A percentile compares a stretch with the other conserved stretches of the same genome.
These are phyloP conservation scores for Incumbomyces lentus DNA, from an alignment of 2,329 filamentous ascomycete species.

Conservation along the genomic window DNA sequence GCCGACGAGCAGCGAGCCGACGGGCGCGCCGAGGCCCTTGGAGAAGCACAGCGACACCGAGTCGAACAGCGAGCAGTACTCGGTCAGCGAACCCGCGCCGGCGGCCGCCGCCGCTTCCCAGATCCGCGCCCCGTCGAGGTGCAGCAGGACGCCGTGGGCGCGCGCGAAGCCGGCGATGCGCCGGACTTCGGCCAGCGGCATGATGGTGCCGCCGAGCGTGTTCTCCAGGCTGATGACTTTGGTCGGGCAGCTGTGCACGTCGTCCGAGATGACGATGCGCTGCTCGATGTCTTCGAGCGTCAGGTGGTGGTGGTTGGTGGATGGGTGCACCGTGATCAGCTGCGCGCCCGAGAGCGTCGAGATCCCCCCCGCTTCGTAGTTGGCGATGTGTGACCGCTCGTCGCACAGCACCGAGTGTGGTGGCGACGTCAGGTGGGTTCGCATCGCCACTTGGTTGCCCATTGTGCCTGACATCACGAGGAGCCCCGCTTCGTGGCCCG, in stretches of 20 bases:
- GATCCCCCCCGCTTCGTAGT: constrained; percentile 56
- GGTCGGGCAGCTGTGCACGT: constrained; percentile 72
- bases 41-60: constrained; percentile 69
- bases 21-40: constrained; percentile 72
- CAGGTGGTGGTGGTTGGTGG: constrained; percentile 60
- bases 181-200: constrained; percentile 61
- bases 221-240: constrained; percentile 76
- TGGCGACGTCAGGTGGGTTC: constrained; percentile 66
- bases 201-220: constrained; percentile 67
- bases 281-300: constrained; percentile 66
- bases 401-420: constrained; percentile 76
- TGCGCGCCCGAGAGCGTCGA: constrained; percentile 62
- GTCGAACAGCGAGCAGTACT: constrained; percentile 61
- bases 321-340: constrained; percentile 54
- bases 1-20: constrained; percentile 65
- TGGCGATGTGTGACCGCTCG: constrained; percentile 64
- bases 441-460: constrained; percentile 80
- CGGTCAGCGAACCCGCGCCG: constrained; percentile 55
- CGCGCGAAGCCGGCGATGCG: constrained; percentile 62
- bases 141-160: constrained; percentile 55
- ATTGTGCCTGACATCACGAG: constrained; percentile 86
- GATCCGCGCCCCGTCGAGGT: constrained; percentile 68
- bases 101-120: constrained; percentile 72
- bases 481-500: constrained; percentile 65
- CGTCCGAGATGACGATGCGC: constrained; percentile 53